Base-by-base conservation (phyloP, 371 early-diverging fungal species). In the Vavraia culicis region DNA sequence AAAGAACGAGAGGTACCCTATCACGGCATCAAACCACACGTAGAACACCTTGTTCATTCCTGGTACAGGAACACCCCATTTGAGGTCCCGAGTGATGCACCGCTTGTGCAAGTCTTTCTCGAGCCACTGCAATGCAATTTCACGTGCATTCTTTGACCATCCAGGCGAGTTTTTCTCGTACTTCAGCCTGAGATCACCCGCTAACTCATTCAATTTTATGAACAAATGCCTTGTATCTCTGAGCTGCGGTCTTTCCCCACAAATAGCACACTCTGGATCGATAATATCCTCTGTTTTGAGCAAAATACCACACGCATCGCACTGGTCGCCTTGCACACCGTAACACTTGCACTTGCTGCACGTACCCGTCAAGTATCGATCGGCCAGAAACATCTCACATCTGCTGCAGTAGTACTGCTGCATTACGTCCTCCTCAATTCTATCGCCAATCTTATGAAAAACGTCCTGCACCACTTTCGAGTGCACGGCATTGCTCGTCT, bases 11-110 rank as follows among this genome's bases (percentile, higher is more conserved):
- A 69, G 55, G 45, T 69, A 75, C 56, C 95, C 94, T 48, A 95
- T 87, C 41, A 85, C 84, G 11, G 95, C 96, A 69, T 95, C 96
- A 61, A 88, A 96, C 99, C 96, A 98, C 20, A 98, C 99, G 69
- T 98, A 98, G 53, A 98, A 90, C 20, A 96, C 98, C 72, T 95
- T 94, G 41, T 77, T 74, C 58, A 75, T 85, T 7, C 80, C 85
- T 14, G 99, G 99, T 9, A 98, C 94, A 32, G 88, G 83, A 18
- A 87, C 87, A 44, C 99, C 99, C 99, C 99, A 98, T 16, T 51
- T 52, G 63, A 98, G 72, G 59, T 93, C 93, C 59, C 99, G 81
- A 13, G 96, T 95, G 62, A 98, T 96, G 72, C 94, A 91, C 48
- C 98, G 79, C 39, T 85, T 78, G 53, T 73, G 74, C 50, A 98